Evolutionary conservation across 768 basidiomycete species (phyloP).

Genomic region (Tricholomella constricta): DNA sequence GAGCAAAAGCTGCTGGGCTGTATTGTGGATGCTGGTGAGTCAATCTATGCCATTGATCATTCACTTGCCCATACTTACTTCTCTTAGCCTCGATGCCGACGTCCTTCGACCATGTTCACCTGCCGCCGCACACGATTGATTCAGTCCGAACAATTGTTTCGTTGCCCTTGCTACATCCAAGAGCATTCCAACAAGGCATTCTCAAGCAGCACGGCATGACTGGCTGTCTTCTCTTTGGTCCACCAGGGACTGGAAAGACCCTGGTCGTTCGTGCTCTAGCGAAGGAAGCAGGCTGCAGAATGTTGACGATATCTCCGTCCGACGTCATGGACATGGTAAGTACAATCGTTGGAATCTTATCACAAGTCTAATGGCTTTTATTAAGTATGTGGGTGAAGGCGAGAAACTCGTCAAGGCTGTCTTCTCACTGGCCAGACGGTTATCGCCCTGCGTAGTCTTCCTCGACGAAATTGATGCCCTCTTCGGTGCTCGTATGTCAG

Average conservation of each 20-base stretch:
- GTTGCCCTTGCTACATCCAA: constrained; percentile 82
- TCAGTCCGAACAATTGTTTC: constrained; percentile 91
- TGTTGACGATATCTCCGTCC: constrained; percentile 88
- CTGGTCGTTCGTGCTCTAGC: constrained; percentile 88
- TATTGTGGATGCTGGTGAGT: constrained; percentile 79
- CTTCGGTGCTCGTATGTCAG: constrained; percentile 82
- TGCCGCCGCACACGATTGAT: constrained; percentile 87
- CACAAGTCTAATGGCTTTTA: not conserved
- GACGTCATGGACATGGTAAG: constrained; percentile 96
- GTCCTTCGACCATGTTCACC: constrained; percentile 84
- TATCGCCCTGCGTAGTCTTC: constrained; percentile 93
- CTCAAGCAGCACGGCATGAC: constrained; percentile 90
- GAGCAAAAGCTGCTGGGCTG: constrained; percentile 81
- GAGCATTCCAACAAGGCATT: constrained; percentile 86
- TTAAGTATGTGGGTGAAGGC: constrained; percentile 84
- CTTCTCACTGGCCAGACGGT: constrained; percentile 80
- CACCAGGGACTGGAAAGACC: constrained; percentile 90
- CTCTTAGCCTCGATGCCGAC: constrained; percentile 70
- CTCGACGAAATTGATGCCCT: constrained; percentile 94
- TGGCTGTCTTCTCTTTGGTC: constrained; percentile 90
- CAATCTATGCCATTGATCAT: not conserved
- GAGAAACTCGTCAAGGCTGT: constrained; percentile 89
- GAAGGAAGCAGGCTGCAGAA: constrained; percentile 90
- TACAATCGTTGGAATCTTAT: constrained; percentile 1
- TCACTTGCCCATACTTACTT: constrained; percentile 11